These are phyloP conservation scores for Gossypium longicalyx DNA, from an alignment of 345 rosid species.

Conservation along the genomic window DNA sequence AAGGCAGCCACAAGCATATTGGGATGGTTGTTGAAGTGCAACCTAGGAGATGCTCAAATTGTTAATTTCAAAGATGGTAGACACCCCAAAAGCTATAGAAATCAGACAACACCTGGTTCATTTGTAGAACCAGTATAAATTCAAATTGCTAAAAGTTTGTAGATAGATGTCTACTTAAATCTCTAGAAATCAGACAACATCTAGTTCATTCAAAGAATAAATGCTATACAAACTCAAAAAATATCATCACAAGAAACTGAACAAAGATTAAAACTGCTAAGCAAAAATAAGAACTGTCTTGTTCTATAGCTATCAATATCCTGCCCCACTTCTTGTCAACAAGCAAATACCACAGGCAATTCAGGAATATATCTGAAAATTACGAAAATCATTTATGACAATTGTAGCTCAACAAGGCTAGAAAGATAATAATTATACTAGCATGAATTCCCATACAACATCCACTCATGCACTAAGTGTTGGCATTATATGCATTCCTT, in stretches of 20 bases:
- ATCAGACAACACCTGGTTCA: background rate
- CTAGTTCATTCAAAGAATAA: background rate
- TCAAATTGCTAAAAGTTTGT: constrained; percentile 17
- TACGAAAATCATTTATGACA: background rate
- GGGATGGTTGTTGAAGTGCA: constrained; percentile 92
- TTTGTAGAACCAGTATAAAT: background rate
- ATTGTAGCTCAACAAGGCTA: background rate
- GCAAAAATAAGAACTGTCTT: background rate
- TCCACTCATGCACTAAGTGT: background rate
- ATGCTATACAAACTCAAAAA: background rate
- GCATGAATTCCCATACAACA: background rate
- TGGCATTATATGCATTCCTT: background rate
- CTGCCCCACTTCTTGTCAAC: background rate
- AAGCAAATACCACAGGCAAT: background rate
- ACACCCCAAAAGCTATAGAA: background rate
- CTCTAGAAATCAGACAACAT: background rate
- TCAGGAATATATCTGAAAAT: background rate
- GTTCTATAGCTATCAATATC: background rate
- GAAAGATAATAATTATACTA: background rate
- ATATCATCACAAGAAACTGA: background rate
- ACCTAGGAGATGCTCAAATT: constrained; percentile 45
- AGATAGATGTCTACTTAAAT: background rate
- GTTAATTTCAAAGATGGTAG: constrained; percentile 3
- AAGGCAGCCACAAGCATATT: constrained; percentile 89
- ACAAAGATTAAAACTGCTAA: background rate